A percentile compares a stretch with the other conserved stretches of the same genome.
phyloP scores from a whole-genome alignment of 2,329 filamentous ascomycete genomes.

The Neonectria faginata region DNA sequence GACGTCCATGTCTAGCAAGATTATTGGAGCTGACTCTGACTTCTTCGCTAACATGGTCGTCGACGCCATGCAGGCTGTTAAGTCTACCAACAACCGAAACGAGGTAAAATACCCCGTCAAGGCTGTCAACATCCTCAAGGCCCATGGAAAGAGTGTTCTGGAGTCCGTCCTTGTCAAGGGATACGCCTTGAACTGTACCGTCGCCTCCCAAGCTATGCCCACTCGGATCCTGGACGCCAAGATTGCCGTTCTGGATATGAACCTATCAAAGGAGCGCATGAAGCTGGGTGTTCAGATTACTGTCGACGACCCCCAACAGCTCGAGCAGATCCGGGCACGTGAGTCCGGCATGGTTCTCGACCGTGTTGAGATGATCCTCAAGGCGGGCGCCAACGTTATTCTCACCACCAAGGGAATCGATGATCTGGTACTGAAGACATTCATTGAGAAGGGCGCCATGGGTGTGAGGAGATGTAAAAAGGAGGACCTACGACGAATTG shows the following conservation, averaged over 20 bases:
- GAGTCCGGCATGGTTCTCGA: conserved; percentile 95
- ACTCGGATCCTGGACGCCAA: conserved; percentile 93
- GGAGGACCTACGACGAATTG: conserved; percentile 95
- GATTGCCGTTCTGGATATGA: conserved; percentile 97
- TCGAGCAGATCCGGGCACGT: conserved; percentile 95
- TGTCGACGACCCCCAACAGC: conserved; percentile 94
- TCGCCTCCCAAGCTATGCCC: conserved; percentile 97
- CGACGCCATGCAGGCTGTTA: conserved; percentile 92
- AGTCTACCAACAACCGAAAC: conserved; percentile 88
- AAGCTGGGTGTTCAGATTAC: conserved; percentile 99
- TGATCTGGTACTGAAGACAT: conserved; percentile 92
- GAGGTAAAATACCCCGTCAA: conserved; percentile 98
- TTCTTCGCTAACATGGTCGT: conserved; percentile 99
- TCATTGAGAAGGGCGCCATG: conserved; percentile 95
- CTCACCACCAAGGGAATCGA: conserved; percentile 99
- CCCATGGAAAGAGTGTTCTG: conserved; percentile 90
- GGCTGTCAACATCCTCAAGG: conserved; percentile 98
- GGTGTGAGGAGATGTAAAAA: conserved; percentile 97
- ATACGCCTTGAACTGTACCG: conserved; percentile 98
- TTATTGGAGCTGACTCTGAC: conserved; percentile 94
- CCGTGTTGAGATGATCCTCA: conserved; percentile 95
- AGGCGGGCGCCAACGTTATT: conserved; percentile 95
- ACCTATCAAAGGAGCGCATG: conserved; percentile 98
- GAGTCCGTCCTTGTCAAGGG: conserved; percentile 95
- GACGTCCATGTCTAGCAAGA: conserved; percentile 99